These are phyloP conservation scores for Populus hybrid DNA, from an alignment of 441 rosid genomes.

Conservation along the genomic window DNA sequence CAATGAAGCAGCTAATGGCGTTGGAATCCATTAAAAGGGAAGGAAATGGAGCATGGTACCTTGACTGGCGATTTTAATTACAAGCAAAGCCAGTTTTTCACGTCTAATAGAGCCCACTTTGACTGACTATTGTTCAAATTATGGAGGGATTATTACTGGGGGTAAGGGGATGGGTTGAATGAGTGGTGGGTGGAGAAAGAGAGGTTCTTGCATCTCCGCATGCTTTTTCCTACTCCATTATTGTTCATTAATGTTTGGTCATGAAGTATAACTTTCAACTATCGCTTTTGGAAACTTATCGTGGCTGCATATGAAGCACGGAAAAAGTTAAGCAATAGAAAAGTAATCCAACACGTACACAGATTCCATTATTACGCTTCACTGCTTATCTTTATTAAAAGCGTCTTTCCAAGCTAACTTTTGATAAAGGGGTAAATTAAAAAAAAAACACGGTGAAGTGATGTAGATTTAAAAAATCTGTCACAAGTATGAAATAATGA, in stretches of 20 bases:
- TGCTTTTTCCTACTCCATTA: background rate
- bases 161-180: background rate
- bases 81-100: background rate
- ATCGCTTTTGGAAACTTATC: background rate
- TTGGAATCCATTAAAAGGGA: background rate
- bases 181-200: background rate
- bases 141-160: background rate
- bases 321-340: background rate
- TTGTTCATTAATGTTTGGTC: background rate
- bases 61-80: background rate
- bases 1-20: background rate
- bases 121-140: background rate
- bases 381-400: background rate
- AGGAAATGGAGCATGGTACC: background rate
- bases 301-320: background rate
- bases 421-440: too few relatives aligned
- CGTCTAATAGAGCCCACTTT: background rate
- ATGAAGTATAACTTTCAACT: background rate
- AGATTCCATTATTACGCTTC: background rate
- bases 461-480: too few relatives aligned
- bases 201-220: background rate
- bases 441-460: too few relatives aligned
- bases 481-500: rapidly evolving
- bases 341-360: background rate
- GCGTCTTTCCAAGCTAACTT: background rate